A percentile compares a stretch with the other conserved stretches of the same genome.
Evolutionary conservation across 306 rosid genomes (phyloP).

Genomic region (Begonia fuchsioides): DNA sequence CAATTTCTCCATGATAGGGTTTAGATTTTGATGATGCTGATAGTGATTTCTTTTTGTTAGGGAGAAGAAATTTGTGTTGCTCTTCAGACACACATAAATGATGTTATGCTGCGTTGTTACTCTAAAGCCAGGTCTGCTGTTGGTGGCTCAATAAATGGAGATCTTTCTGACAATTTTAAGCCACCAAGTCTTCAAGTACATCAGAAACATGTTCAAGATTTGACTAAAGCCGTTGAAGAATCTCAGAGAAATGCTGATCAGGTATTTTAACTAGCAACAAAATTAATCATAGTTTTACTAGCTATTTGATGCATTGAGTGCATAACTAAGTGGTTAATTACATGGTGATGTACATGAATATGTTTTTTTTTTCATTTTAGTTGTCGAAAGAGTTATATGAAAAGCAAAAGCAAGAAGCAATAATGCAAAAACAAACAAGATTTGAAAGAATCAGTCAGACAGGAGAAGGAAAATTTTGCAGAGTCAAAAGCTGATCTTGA

Average conservation of each 20-base stretch:
- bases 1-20: neutral
- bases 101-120: conserved; percentile 81
- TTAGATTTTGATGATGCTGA: neutral
- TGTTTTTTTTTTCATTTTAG: conserved; percentile 17
- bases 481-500: conserved; percentile 41
- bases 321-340: no score
- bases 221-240: conserved; percentile 66
- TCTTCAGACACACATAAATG: conserved; percentile 91
- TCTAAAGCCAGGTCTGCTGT: conserved; percentile 58
- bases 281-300: no score
- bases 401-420: conserved; percentile 49
- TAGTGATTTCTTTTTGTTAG: conserved; percentile 22
- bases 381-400: conserved; percentile 46
- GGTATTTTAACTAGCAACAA: conserved; percentile 13
- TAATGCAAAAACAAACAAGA: conserved; percentile 43
- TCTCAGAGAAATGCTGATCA: conserved; percentile 61
- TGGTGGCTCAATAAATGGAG: conserved; percentile 38
- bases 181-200: conserved; percentile 32
- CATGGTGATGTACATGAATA: neutral
- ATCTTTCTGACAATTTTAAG: conserved; percentile 38
- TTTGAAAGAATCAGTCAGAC: conserved; percentile 44
- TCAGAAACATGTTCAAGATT: conserved; percentile 59
- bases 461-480: conserved; percentile 37
- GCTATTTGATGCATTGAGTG: no score
- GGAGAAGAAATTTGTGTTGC: conserved; percentile 98